Evolutionary conservation across 176 grass and related monocot genomes (phyloP).

Genomic region (Alloteropsis semialata): DNA sequence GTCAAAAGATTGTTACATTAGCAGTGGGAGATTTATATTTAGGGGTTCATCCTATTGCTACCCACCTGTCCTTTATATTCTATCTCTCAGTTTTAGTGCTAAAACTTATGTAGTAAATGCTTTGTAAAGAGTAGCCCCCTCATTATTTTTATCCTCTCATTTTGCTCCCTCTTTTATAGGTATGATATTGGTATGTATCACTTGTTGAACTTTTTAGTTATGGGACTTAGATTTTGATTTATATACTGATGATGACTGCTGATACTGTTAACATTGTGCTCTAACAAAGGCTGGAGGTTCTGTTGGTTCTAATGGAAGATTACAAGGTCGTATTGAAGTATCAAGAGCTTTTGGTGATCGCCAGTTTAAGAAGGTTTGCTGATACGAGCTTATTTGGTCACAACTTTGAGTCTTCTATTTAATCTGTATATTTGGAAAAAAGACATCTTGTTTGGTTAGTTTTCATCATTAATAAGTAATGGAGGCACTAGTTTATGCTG

Average conservation of each 20-base stretch:
- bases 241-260: background rate
- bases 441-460: background rate
- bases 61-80: background rate
- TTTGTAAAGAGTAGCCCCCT: background rate
- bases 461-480: background rate
- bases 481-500: background rate
- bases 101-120: background rate
- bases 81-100: background rate
- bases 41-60: background rate
- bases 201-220: constrained; percentile 1
- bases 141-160: background rate
- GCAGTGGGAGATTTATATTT: constrained; percentile 15
- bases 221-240: background rate
- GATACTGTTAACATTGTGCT: constrained; percentile 19
- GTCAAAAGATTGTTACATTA: background rate
- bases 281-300: constrained; percentile 72
- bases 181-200: background rate
- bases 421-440: constrained; percentile 15
- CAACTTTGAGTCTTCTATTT: background rate
- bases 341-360: constrained; percentile 94
- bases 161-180: background rate
- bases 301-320: constrained; percentile 82
- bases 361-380: constrained; percentile 91
- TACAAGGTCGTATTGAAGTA: constrained; percentile 92
- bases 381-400: background rate